Conservation (phyloP, 768 basidiomycete species). For the Rhodotorula diobovata region DNA sequence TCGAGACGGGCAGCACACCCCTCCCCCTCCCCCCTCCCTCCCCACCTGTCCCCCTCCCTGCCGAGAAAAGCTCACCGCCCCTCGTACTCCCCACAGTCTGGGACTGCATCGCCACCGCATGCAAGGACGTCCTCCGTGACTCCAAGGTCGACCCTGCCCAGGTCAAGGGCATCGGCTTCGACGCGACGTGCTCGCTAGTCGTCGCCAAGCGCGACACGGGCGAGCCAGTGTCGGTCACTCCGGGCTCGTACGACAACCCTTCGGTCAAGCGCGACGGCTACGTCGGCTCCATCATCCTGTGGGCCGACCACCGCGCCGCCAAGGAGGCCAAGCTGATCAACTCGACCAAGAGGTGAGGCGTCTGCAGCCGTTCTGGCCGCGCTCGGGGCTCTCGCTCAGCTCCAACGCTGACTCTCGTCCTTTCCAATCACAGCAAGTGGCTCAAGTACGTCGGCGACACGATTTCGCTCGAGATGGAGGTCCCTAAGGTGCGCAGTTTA, state of each 20-base stretch:
- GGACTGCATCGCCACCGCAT: constrained; percentile 43
- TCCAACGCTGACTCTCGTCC: constrained; percentile 35
- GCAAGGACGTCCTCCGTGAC: constrained; percentile 57
- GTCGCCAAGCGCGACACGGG: constrained; percentile 67
- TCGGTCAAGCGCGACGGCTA: constrained; percentile 51
- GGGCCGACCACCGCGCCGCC: constrained; percentile 79
- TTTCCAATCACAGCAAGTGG: constrained; percentile 58
- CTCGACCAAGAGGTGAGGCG: constrained; percentile 50
- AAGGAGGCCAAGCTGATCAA: constrained; percentile 89
- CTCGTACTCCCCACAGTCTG: constrained; percentile 37
- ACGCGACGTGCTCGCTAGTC: constrained; percentile 93
- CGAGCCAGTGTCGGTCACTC: constrained; percentile 68
- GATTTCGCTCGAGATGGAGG: constrained; percentile 98
- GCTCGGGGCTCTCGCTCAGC: too few species aligned
- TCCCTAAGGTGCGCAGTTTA: constrained; percentile 62
- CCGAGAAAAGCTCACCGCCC: background rate
- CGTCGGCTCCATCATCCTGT: constrained; percentile 82
- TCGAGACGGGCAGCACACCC: constrained; percentile 56
- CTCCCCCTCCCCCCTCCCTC: constrained; percentile 52
- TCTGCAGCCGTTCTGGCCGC: too few species aligned
- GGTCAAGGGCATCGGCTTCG: constrained; percentile 65
- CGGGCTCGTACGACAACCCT: constrained; percentile 51
- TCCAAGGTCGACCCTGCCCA: constrained; percentile 57
- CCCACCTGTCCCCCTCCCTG: background rate
- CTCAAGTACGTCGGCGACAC: constrained; percentile 92